These are phyloP conservation scores for Myrmaecium sp. DNA, from an alignment of 2,329 filamentous ascomycete species.

Conservation along the genomic window DNA sequence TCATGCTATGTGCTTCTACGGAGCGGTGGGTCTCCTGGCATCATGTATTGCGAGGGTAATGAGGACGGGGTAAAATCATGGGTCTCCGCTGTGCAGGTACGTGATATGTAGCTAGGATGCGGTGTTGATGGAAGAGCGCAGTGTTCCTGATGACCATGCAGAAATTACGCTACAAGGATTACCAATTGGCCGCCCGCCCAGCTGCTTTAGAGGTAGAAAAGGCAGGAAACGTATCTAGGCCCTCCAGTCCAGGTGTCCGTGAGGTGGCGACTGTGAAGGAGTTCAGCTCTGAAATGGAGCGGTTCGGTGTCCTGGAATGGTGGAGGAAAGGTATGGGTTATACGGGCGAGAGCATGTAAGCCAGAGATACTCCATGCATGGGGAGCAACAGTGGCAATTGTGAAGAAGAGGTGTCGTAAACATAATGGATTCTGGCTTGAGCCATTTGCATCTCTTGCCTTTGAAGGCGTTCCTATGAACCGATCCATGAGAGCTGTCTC, in stretches of 20 bases:
- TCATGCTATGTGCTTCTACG: constrained; percentile 49
- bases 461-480: too few species aligned
- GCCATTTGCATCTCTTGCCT: too few species aligned
- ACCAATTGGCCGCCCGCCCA: constrained; percentile 43
- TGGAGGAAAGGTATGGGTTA: constrained; percentile 54
- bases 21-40: constrained; percentile 51
- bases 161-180: constrained; percentile 54
- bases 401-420: too few species aligned
- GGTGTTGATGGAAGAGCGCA: not conserved
- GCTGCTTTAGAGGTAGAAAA: constrained; percentile 16
- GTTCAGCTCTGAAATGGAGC: constrained; percentile 45
- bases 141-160: constrained; percentile 4
- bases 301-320: constrained; percentile 42
- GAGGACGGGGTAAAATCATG: constrained; percentile 40
- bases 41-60: constrained; percentile 63
- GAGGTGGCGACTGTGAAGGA: constrained; percentile 49
- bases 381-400: too few species aligned
- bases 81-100: constrained; percentile 44
- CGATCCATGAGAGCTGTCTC: too few species aligned
- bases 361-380: too few species aligned
- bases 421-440: too few species aligned
- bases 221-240: constrained; percentile 7
- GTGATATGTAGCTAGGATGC: constrained; percentile 1
- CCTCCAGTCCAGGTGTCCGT: constrained; percentile 21
- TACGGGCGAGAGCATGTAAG: too few species aligned